phyloP scores from a whole-genome alignment of 2,329 filamentous ascomycete species.

The Chaetomiaceae sp. region DNA sequence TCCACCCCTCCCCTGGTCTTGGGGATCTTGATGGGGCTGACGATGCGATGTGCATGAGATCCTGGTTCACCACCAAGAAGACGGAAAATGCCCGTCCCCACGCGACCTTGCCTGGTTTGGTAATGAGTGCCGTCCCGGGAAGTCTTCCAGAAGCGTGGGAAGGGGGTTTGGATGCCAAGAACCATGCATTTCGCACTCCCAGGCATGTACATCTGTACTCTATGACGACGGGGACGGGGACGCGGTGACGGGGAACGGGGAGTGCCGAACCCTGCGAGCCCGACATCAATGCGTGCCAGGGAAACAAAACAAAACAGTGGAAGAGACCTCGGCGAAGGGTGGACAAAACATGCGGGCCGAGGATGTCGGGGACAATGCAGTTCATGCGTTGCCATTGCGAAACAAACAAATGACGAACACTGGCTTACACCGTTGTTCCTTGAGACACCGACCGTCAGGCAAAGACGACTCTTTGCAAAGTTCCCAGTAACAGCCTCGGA shows the following conservation, averaged over 20 bases:
- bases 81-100: background rate
- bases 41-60: background rate
- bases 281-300: too few species aligned
- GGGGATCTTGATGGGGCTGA: background rate
- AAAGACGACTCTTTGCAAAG: too few species aligned
- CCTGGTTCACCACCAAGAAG: background rate
- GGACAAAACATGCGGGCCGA: background rate
- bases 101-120: background rate
- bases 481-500: background rate
- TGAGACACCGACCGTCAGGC: too few species aligned
- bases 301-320: too few species aligned
- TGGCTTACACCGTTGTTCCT: too few species aligned
- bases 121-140: background rate
- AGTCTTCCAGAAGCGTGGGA: slow-evolving; percentile 17
- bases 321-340: too few species aligned
- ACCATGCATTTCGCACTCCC: background rate
- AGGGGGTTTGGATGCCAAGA: slow-evolving; percentile 3
- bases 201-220: too few species aligned
- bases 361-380: too few species aligned
- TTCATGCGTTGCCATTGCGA: too few species aligned
- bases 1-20: background rate
- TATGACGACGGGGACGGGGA: background rate
- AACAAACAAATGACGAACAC: too few species aligned
- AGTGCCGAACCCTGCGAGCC: too few species aligned
- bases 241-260: too few species aligned